phyloP scores from a whole-genome alignment of 2,329 filamentous ascomycete genomes.

The Thelonectria olida region DNA sequence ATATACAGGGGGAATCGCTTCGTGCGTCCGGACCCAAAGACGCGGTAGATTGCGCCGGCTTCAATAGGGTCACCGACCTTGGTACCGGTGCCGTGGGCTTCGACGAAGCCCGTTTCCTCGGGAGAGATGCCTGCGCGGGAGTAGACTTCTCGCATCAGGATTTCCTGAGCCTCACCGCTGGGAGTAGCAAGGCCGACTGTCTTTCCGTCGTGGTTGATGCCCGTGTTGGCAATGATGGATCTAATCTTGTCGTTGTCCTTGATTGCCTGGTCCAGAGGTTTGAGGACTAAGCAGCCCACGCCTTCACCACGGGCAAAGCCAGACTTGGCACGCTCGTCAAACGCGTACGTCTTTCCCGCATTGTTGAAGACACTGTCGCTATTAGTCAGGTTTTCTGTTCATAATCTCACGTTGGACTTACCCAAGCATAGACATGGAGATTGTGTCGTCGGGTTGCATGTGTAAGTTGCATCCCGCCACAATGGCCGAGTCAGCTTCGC shows the following conservation, averaged over 20 bases:
- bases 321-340: slow-evolving; percentile 23
- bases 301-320: slow-evolving; percentile 28
- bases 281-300: slow-evolving; percentile 26
- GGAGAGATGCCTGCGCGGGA: slow-evolving; percentile 39
- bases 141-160: slow-evolving; percentile 51
- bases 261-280: slow-evolving; percentile 25
- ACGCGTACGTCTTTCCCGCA: slow-evolving; percentile 25
- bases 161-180: slow-evolving; percentile 56
- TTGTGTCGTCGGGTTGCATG: slow-evolving; percentile 30
- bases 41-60: slow-evolving; percentile 55
- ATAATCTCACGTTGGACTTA: slow-evolving; percentile 7
- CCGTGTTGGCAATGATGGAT: slow-evolving; percentile 24
- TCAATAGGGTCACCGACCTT: slow-evolving; percentile 66
- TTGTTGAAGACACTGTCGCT: slow-evolving; percentile 19
- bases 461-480: slow-evolving; percentile 45
- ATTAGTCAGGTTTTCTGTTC: not conserved
- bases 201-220: slow-evolving; percentile 27
- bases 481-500: slow-evolving; percentile 49
- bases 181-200: slow-evolving; percentile 60
- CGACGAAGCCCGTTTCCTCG: slow-evolving; percentile 47
- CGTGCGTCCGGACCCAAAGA: slow-evolving; percentile 52
- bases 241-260: slow-evolving; percentile 29
- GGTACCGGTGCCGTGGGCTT: slow-evolving; percentile 67
- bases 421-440: slow-evolving; percentile 45
- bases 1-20: slow-evolving; percentile 51